Base-by-base conservation (phyloP, 306 rosid species). In the Lathyrus sativus region DNA sequence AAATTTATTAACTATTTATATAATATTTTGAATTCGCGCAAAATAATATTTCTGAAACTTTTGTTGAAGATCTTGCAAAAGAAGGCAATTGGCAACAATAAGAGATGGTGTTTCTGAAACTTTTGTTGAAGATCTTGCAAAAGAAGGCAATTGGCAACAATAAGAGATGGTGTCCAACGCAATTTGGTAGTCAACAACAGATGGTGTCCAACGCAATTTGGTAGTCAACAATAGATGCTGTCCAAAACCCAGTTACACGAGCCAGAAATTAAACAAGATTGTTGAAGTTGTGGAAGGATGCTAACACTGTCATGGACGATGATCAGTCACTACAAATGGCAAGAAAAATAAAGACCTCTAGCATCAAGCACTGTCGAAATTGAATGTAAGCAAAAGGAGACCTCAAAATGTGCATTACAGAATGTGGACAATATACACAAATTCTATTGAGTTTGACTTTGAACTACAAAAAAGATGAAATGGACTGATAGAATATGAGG, bases 51-150 rank as follows among this genome's bases (percentile, higher is more conserved):
- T 31, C 8, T 33, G 53, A 0, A 46, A 14, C 19, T 2, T 48
- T 49, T 24, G 62, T 72, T 38, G 24, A n/a, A 48, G 64, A 51
- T 24, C 44, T 50, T 48, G 43, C 18, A 41, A n/a, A 62, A 72
- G 59, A 62, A 9, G 33, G 10, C 1, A 37, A 37, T 4, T 37
- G 1, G 22, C 22, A 19, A 19, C 22, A 19, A 19, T 19, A 19
- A 19, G 9, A 45, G 50, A 45, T 6, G 14, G 7, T 13, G 17
- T 44, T n/a, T n/a, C n/a, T n/a, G n/a, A n/a, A n/a, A n/a, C n/a
- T n/a, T n/a, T n/a, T n/a, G n/a, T n/a, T n/a, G n/a, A n/a, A 48
- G 64, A 51, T 24, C 44, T 50, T 48, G 43, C 18, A 41, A n/a
- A 62, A 72, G 59, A 62, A 9, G 33, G 10, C 1, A 37, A 37